Evolutionary conservation across 2,329 filamentous ascomycete species (phyloP), one percentile per base, ranked within the genome.

Genomic region (Malbranchea zuffiana): DNA sequence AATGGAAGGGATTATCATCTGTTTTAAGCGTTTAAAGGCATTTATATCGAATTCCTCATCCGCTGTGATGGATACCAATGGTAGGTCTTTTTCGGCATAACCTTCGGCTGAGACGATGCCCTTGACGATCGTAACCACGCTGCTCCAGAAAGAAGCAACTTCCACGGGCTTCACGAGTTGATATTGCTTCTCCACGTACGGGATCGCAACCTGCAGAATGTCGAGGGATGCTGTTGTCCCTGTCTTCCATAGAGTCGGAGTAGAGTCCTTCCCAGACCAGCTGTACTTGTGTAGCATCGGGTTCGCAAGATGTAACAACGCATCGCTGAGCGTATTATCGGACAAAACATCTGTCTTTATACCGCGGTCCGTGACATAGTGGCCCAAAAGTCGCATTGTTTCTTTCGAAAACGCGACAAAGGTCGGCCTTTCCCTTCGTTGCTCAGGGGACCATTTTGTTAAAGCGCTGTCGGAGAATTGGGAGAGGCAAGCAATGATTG

Each of bases 371-470:
- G 49, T 41, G 30, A 63, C 48, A 39, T 63, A 63, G 58, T 59
- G 62, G 32, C 50, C 54, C 15, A 92, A 59, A 30, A 85, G 72
- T 2, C 69, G 64, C 71, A 94, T 90, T 41, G 80, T 77, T 13
- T 75, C 74, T 56, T 90, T 93, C 1, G 87, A 85, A 52, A 96
- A 74, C 21, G 90, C 88, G 38, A 98, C 77, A 53, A 86, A 96
- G 0, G 85, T 93, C 5, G 84, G 81, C 39, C 75, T 75, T 34
- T 63, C 57, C 34, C 49, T 55, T 46, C 55, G 57, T 38, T 45
- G 61, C 38, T 43, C 57, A 15, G 42, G 51, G 37, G 40, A 62
- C 53, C 58, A 61, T 43, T 53, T 56, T 5, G 52, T 50, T 23
- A 64, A 47, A 13, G 61, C 80, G 21, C 93, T 65, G 2, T 74